Conservation (phyloP, 2,329 filamentous ascomycete genomes). For the Penicillium fuscoglaucum region DNA sequence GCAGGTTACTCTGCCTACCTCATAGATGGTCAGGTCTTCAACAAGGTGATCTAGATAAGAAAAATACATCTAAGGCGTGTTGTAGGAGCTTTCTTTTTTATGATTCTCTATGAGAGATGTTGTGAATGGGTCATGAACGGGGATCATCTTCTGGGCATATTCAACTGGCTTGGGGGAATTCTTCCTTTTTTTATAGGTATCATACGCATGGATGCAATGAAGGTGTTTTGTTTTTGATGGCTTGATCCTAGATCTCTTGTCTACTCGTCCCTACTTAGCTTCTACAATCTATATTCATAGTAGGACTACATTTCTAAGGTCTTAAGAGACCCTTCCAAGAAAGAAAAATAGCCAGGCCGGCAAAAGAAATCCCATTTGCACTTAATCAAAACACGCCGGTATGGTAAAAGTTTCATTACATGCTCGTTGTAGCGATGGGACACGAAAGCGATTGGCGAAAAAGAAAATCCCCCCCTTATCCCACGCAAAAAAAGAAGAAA, state of each 20-base stretch:
- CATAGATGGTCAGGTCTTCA: slow-evolving; percentile 22
- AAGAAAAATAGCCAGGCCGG: slow-evolving; percentile 4
- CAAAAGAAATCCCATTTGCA: slow-evolving; percentile 20
- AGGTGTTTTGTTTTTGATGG: slow-evolving; percentile 2
- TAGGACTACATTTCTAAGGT: not conserved
- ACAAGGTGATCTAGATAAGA: not conserved
- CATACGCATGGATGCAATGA: slow-evolving; percentile 10
- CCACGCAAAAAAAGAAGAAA: slow-evolving; percentile 5
- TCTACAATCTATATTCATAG: not conserved
- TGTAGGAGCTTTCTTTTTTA: slow-evolving; percentile 2
- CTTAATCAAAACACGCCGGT: slow-evolving; percentile 26
- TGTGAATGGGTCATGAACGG: slow-evolving; percentile 6
- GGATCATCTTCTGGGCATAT: slow-evolving; percentile 6
- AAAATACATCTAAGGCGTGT: slow-evolving; percentile 7
- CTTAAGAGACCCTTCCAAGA: not conserved
- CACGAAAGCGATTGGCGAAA: slow-evolving; percentile 9
- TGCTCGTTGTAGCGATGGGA: slow-evolving; percentile 27
- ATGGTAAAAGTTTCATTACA: slow-evolving; percentile 28
- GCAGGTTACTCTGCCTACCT: slow-evolving; percentile 45
- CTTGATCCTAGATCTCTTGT: not conserved
- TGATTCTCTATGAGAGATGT: slow-evolving; percentile 8
- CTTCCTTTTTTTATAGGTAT: slow-evolving; percentile 4
- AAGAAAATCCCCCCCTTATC: not conserved
- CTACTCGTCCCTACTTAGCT: not conserved
- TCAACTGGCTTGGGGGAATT: slow-evolving; percentile 6